Base-by-base conservation (phyloP, 148 eudicot genomes). In the Agrostemma githago region DNA sequence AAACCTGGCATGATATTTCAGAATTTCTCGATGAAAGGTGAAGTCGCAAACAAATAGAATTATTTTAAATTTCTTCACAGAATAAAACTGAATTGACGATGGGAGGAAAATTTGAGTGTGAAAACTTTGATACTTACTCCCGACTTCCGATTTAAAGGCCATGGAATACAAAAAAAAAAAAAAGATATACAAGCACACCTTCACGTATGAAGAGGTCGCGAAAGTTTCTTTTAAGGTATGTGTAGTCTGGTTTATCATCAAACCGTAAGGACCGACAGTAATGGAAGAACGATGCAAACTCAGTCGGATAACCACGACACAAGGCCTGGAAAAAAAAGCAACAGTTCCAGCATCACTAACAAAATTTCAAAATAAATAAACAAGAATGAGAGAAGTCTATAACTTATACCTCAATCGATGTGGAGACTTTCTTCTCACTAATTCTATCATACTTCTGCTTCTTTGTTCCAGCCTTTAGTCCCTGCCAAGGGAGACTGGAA, bases 161-260 rank as follows among this genome's bases (percentile, higher is more conserved):
- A 26, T 12, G 44, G 57, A 54, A 54, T 54, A 39, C 39, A 70
- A 64, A 70, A 43, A 26, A 64, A 70, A 43, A 26, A 41, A 44
- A 70, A 67, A 34, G 38, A 77, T 17, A 75, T 19, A 66, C 16
- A 75, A 38, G 65, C 86, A 76, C 39, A 94, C 98, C 98, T 95
- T 95, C 98, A 51, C 93, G 97, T 46, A 95, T 95, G 80, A 95
- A 95, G 76, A 94, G 97, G 77, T 94, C 98, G n/a, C 98, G 90
- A 75, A 89, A 89, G 76, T 91, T 81, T 83, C 91, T 84, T 84
- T 93, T 93, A 84, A 93, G 79, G 85, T 93, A 93, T 58, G 90
- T 88, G 87, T 93, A 93, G 78, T 89, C 95, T 40, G 98, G 98
- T 79, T 87, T 93, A 75, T 93, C 98, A 78, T 93, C 98, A 80